These are phyloP conservation scores for Talaromyces sp. DNA, from an alignment of 2,329 filamentous ascomycete species.

Conservation along the genomic window DNA sequence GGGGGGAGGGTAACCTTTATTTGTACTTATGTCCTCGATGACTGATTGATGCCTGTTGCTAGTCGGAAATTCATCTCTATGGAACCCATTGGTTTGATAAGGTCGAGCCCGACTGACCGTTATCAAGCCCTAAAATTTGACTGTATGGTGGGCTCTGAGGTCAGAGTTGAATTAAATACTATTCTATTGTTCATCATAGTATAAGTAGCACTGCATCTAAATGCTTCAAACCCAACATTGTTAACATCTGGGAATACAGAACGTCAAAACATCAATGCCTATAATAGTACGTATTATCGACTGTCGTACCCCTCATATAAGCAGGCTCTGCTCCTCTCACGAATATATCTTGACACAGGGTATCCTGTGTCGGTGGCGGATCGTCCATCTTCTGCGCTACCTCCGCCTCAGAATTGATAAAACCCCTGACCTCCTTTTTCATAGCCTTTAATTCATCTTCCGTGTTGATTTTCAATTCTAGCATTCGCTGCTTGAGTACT, in stretches of 20 bases:
- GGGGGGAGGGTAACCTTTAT: too few relatives aligned
- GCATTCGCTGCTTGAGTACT: slow-evolving; percentile 86
- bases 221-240: neutral
- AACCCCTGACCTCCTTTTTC: slow-evolving; percentile 78
- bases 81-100: too few relatives aligned
- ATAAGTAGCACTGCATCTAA: neutral
- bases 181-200: too few relatives aligned
- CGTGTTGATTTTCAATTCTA: slow-evolving; percentile 79
- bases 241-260: too few relatives aligned
- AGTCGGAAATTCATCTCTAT: too few relatives aligned
- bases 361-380: slow-evolving; percentile 70
- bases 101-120: too few relatives aligned
- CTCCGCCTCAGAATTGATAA: slow-evolving; percentile 79
- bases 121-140: too few relatives aligned
- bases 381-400: slow-evolving; percentile 75
- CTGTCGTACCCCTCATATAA: slow-evolving; percentile 73
- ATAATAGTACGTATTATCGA: slow-evolving; percentile 75
- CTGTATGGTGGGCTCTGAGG: neutral
- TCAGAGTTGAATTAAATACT: neutral
- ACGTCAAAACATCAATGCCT: neutral
- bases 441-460: slow-evolving; percentile 89
- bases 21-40: too few relatives aligned
- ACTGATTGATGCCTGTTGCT: too few relatives aligned
- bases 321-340: slow-evolving; percentile 73
- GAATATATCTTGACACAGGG: slow-evolving; percentile 90